Conservation (phyloP, 495 filamentous ascomycete genomes). For the Friedmanniomyces endolithicus region DNA sequence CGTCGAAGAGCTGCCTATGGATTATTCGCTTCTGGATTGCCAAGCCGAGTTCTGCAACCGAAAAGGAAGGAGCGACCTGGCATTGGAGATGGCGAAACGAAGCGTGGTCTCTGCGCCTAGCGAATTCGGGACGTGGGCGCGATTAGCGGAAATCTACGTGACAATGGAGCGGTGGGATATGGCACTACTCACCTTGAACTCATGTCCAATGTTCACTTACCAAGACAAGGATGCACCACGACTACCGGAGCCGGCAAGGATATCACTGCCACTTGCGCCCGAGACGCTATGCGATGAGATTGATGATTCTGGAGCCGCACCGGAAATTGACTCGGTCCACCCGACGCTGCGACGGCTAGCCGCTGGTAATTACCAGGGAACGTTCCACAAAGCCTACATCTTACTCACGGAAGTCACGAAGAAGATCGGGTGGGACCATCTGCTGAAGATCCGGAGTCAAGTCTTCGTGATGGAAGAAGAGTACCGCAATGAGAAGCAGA, state of each 20-base stretch:
- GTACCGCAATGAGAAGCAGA: slow-evolving; percentile 81
- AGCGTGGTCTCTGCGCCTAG: slow-evolving; percentile 89
- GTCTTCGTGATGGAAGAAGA: slow-evolving; percentile 99
- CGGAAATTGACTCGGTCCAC: slow-evolving; percentile 69
- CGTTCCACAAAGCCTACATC: slow-evolving; percentile 87
- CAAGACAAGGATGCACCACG: slow-evolving; percentile 92
- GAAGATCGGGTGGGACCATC: slow-evolving; percentile 94
- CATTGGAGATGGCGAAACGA: slow-evolving; percentile 83
- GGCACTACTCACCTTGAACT: slow-evolving; percentile 91
- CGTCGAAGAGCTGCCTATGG: slow-evolving; percentile 83
- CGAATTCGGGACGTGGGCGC: slow-evolving; percentile 94
- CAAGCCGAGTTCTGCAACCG: slow-evolving; percentile 85
- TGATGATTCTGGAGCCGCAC: slow-evolving; percentile 67
- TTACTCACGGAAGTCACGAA: slow-evolving; percentile 87
- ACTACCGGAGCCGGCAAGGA: slow-evolving; percentile 79
- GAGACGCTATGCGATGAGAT: slow-evolving; percentile 95
- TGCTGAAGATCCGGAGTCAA: slow-evolving; percentile 82
- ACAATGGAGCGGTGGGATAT: slow-evolving; percentile 85
- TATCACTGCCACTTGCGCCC: slow-evolving; percentile 71
- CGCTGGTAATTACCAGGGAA: slow-evolving; percentile 79
- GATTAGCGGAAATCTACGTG: slow-evolving; percentile 85
- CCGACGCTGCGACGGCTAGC: slow-evolving; percentile 75
- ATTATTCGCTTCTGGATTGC: slow-evolving; percentile 84
- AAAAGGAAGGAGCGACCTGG: slow-evolving; percentile 76
- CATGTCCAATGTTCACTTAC: slow-evolving; percentile 98